phyloP scores from a whole-genome alignment of 495 filamentous ascomycete species.

The Collariella sp. region DNA sequence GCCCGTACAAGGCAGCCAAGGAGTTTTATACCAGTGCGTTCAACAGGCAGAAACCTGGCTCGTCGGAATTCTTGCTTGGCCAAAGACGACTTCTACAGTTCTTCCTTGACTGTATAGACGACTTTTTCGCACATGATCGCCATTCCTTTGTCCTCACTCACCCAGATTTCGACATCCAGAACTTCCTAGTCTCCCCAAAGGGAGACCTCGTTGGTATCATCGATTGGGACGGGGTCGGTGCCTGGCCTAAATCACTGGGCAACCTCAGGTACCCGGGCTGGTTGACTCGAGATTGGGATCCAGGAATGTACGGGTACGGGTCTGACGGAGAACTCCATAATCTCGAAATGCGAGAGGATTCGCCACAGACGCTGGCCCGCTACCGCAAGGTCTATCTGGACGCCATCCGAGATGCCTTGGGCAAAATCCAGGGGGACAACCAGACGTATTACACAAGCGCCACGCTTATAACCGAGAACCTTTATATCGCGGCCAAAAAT shows the following conservation, averaged over 20 bases:
- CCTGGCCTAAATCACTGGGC: background rate
- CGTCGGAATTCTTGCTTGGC: background rate
- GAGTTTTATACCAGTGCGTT: background rate
- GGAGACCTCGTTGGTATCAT: background rate
- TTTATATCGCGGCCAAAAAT: background rate
- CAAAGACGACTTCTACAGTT: background rate
- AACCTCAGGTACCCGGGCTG: slow-evolving; percentile 2
- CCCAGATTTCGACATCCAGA: slow-evolving; percentile 3
- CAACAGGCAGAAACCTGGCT: background rate
- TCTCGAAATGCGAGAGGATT: background rate
- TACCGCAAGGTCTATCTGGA: background rate
- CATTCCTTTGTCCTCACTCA: slow-evolving; percentile 1
- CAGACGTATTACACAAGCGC: slow-evolving; percentile 1
- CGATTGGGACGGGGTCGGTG: slow-evolving; percentile 7
- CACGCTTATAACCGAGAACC: background rate
- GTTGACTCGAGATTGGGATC: slow-evolving; percentile 6
- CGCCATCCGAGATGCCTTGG: background rate
- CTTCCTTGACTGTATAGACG: background rate
- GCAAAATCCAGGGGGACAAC: background rate
- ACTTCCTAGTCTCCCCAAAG: slow-evolving; percentile 1
- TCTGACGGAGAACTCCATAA: background rate
- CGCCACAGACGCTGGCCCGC: background rate
- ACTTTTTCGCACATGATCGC: background rate
- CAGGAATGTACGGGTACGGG: slow-evolving; percentile 2
- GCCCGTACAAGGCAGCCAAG: background rate